Base-by-base conservation (phyloP, 2,329 filamentous ascomycete species). In the Sphaerulina populicola region DNA sequence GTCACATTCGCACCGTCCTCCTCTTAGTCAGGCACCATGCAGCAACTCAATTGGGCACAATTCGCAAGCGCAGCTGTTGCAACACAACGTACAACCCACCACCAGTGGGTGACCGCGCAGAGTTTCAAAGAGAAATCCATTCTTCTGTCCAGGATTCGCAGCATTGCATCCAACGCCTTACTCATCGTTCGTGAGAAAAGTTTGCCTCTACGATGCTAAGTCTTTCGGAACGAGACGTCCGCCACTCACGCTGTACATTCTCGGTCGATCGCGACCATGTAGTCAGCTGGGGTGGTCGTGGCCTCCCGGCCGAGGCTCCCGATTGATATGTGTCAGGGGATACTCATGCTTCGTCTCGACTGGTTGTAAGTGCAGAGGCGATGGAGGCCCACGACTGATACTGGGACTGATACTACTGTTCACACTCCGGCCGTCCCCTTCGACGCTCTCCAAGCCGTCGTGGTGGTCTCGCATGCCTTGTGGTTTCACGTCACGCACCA, bases 401-500 rank as follows among this genome's bases (percentile, higher is more conserved):
- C 40, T 53, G 18, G 18, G 18, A 18, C 18, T 18, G 18, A 18
- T 18, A 18, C 18, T 18, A 18, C 18, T 18, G 18, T 18, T 27
- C 51, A 49, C 39, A 21, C 41, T 49, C 36, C 36, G 33, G 2
- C 29, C 30, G 21, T 49, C 51, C 10, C 40, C 51, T 29, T 49
- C 51, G 29, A 39, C 47, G 35, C 30, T 36, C 14, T 38, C 37
- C 12, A 49, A 41, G 31, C 49, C 42, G 2, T 39, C 37, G 2
- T 39, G 29, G 41, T 49, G 36, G 21, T 53, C 51, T 40, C 42
- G 35, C 39, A 53, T 46, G 35, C 43, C 48, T 4, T 45, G 30
- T 5, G 65, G 62, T 44, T 62, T 72, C 43, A 89, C 80, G 61
- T 90, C 84, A 56, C 86, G 76, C 15, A 80, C 84, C 58, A 93